Evolutionary conservation across 306 rosid genomes (phyloP), one percentile per base, ranked within the genome.

Genomic region (Trifolium fragiferum): DNA sequence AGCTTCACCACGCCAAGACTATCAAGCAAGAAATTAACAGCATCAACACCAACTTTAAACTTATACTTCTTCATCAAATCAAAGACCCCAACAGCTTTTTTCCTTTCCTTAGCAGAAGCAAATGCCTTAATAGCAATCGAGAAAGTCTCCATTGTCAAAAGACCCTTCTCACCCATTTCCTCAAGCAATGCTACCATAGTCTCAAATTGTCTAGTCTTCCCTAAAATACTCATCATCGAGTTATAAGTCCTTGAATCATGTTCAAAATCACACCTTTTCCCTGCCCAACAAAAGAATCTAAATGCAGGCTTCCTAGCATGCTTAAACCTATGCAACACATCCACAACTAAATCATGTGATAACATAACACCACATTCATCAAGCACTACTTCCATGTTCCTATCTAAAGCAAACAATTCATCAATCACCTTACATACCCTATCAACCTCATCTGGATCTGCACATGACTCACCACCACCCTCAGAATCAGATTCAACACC

Each of bases 301-400:
- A 91, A 94, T 0, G 96, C 93, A 0, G 96, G 98, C 68, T 91
- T 94, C 80, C 98, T 80, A 30, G 98, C 93, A 49, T 90, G 98
- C 41, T 70, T 86, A 68, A 88, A 94, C 77, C 98, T 63, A 43
- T 75, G 86, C 86, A 94, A 82, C 81, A 94, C 95, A 38, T 85
- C 92, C 70, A 88, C 82, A 41, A 94, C 95, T 82, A 91, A 86
- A 84, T 90, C 95, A 77, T 78, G 89, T 0, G 99, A 90, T 66
- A 94, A 84, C 25, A 58, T 20, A 68, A 91, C 69, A 46, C 84
- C 79, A 63, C 82, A 85, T 69, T 87, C 92, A 86, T 94, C 95
- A 16, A 94, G 96, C 81, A 91, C 97, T 0, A 84, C 92, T 82
- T 94, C 97, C 96, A 94, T 90, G 80, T 90, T 94, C 86, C 93